Evolutionary conservation across 2,329 filamentous ascomycete genomes (phyloP).

Genomic region (Monosporascus sp.): DNA sequence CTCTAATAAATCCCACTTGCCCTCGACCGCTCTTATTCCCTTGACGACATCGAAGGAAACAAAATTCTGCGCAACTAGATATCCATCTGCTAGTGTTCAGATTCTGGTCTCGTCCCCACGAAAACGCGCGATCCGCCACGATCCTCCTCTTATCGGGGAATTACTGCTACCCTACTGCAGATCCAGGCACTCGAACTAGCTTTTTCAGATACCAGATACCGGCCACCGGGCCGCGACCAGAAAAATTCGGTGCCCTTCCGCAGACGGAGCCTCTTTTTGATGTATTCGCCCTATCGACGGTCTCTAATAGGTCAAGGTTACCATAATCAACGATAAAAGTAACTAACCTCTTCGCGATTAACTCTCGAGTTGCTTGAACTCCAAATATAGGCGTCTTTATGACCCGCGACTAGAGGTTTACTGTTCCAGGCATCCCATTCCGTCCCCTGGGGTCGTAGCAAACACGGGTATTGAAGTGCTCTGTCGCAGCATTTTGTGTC

Average conservation of each 20-base stretch:
- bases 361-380: neutral
- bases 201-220: neutral
- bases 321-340: neutral
- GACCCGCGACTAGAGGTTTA: neutral
- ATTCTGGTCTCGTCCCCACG: neutral
- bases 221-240: neutral
- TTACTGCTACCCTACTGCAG: neutral
- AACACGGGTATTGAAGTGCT: neutral
- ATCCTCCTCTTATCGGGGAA: neutral
- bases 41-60: neutral
- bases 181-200: neutral
- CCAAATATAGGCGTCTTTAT: neutral
- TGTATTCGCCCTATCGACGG: neutral
- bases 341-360: neutral
- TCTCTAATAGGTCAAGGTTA: neutral
- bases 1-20: neutral
- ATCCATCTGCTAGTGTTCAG: neutral
- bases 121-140: neutral
- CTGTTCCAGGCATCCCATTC: neutral
- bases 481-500: slow-evolving; percentile 1
- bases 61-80: no score
- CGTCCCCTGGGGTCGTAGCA: neutral
- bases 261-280: neutral
- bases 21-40: neutral
- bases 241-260: neutral